Base-by-base conservation (phyloP, 1,139 yeast species). In the Suhomyces guaymorum region DNA sequence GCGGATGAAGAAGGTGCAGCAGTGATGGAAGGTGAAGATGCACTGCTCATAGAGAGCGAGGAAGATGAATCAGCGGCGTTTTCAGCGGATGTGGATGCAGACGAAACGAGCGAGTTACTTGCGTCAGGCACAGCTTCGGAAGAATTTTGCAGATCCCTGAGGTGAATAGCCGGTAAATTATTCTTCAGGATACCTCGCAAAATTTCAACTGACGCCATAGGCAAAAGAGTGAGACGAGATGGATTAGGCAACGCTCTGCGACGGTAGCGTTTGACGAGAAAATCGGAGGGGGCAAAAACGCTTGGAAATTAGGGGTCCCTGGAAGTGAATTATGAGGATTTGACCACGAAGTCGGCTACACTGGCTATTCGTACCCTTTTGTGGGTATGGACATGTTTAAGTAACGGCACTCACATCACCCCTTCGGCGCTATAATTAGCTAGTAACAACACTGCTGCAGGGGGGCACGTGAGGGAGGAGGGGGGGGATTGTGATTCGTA, bases 361-460 rank as follows among this genome's bases (percentile, higher is more conserved):
- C n/a, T n/a, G n/a, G n/a, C n/a, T n/a, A n/a, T n/a, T n/a, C n/a
- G n/a, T n/a, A n/a, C n/a, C n/a, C n/a, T n/a, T n/a, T 8, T 6
- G 19, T 11, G 26, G 15, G 26, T 6, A 4, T 23, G 26, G 7
- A 4, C 10, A 15, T 5, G 18, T 11, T 18, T 27, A 14, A 9
- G 11, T 19, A 19, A 5, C 12, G 4, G 3, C 20, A 19, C 8
- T 5, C 2, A n/a, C n/a, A 15, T 19, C 24, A 27, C 20, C 30
- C 30, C 30, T 27, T 27, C 30, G 12, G 6, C 29, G 30, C 30
- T 27, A 27, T 27, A 27, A 27, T 27, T 27, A 27, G 24, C 24
- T 19, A 15, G 7, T 3, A 19, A 12, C 24, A 19, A 27, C 29
- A 27, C 19, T 25, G 4, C n/a, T n/a, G n/a, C n/a, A 5, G 12